Conservation (phyloP, 345 rosid species). For the Salix viminalis region DNA sequence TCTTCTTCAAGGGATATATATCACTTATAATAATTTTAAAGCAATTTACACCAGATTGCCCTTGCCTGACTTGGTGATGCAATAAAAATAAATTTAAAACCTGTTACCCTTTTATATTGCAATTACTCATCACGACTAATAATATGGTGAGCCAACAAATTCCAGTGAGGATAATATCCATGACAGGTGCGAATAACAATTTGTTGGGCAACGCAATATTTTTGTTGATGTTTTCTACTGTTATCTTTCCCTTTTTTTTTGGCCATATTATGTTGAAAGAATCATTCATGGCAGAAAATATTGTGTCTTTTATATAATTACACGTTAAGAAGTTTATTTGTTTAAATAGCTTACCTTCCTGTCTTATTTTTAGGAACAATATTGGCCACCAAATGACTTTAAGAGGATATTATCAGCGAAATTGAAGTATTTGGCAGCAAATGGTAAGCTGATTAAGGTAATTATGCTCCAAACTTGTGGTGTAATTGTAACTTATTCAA, state of each 20-base stretch:
- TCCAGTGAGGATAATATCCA: background rate
- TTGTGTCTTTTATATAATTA: background rate
- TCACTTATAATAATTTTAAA: background rate
- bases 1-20: background rate
- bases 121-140: background rate
- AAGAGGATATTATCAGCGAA: slow-evolving; percentile 79
- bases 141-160: background rate
- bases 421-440: slow-evolving; percentile 67
- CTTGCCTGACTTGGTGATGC: background rate
- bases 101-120: background rate
- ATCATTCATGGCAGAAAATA: background rate
- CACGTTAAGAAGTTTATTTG: background rate
- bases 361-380: slow-evolving; percentile 61
- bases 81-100: background rate
- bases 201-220: background rate
- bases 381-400: slow-evolving; percentile 88
- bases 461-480: slow-evolving; percentile 1
- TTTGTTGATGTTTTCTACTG: background rate
- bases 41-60: background rate
- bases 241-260: background rate
- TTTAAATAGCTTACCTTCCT: background rate
- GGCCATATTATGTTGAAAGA: background rate
- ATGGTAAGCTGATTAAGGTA: slow-evolving; percentile 86
- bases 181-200: background rate
- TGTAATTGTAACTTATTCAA: background rate